Base-by-base conservation (phyloP, 805 yeast species). In the Candida saitoana region DNA sequence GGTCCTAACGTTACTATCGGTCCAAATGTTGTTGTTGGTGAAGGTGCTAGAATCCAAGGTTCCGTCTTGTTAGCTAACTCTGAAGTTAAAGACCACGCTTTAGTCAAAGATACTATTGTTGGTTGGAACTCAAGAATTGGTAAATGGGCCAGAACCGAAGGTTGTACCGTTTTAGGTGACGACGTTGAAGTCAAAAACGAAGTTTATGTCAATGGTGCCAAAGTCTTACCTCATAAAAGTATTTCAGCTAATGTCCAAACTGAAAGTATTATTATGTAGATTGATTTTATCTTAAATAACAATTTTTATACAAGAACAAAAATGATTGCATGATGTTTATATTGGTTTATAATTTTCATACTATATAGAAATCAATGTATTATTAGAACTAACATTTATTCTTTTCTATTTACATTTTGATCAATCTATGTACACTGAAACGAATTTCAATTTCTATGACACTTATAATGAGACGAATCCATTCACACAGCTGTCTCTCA, bases 111-210 rank as follows among this genome's bases (percentile, higher is more conserved):
- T 60, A 86, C 99, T 60, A 93, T 93, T 69, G 96, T 93, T 54
- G 99, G 99, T 60, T 93, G 99, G 99, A 84, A 89, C 79, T 90
- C 96, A 50, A 87, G 87, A 58, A 91, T 93, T 60, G 99, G 99
- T 69, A 83, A 81, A 72, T 93, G 99, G 99, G 96, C 97, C 52
- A 88, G 99, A 79, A 80, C 93, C 51, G 98, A 93, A 73, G 96
- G 96, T 76, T 87, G 82, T 59, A 87, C 97, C 49, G 99, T 93
- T 47, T 80, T 93, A 61, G 99, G 99, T 75, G 99, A 93, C 69
- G 99, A 93, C 56, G 99, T 93, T 53, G 95, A 90, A 67, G 88
- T 93, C 66, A 88, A 91, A 77, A 97, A 93, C 67, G 99, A 91
- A 78, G 80, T 93, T 67, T 93, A 93, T 79, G 95, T 93, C 60